Percentiles rank a stretch among this genome's conserved stretches.
These are phyloP conservation scores for Turritis glabra DNA, from an alignment of 345 rosid genomes.

Conservation along the genomic window DNA sequence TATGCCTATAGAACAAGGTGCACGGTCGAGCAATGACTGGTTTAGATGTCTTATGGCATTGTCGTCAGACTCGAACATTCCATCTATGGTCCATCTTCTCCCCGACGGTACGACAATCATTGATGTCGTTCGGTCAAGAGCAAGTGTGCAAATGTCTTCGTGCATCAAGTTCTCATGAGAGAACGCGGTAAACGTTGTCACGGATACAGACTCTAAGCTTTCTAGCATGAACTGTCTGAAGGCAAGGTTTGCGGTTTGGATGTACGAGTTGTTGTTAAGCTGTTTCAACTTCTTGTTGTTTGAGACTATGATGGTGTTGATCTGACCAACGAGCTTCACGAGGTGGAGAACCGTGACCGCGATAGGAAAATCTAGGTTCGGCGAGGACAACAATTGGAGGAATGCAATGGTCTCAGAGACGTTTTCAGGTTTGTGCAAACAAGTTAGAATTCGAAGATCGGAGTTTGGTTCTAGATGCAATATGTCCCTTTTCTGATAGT, in stretches of 20 bases:
- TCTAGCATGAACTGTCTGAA: slow-evolving; percentile 21
- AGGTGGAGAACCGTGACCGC: slow-evolving; percentile 50
- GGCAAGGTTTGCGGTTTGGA: slow-evolving; percentile 19
- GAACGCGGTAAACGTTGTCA: slow-evolving; percentile 11
- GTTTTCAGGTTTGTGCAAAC: slow-evolving; percentile 49
- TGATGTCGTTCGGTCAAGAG: slow-evolving; percentile 4
- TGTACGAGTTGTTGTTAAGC: slow-evolving; percentile 1
- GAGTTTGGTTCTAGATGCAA: slow-evolving; percentile 13
- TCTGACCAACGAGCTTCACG: slow-evolving; percentile 46
- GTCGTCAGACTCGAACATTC: slow-evolving; percentile 30
- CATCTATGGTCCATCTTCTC: slow-evolving; percentile 33
- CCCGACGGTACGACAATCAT: slow-evolving; percentile 28
- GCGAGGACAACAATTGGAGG: slow-evolving; percentile 35
- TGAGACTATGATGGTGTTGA: slow-evolving; percentile 43
- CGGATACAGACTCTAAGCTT: neutral
- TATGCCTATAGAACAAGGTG: slow-evolving; percentile 36
- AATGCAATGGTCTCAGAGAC: slow-evolving; percentile 32
- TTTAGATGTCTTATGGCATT: slow-evolving; percentile 12
- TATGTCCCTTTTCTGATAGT: slow-evolving; percentile 18
- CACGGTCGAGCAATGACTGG: neutral
- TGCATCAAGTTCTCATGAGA: slow-evolving; percentile 29
- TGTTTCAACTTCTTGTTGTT: slow-evolving; percentile 31
- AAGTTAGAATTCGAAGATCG: slow-evolving; percentile 46
- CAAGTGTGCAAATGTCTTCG: slow-evolving; percentile 27
- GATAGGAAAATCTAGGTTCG: slow-evolving; percentile 33